Percentiles rank a stretch among this genome's conserved stretches.
Conservation (phyloP, 2,329 filamentous ascomycete species). For the Colletotrichum chlorophyti region DNA sequence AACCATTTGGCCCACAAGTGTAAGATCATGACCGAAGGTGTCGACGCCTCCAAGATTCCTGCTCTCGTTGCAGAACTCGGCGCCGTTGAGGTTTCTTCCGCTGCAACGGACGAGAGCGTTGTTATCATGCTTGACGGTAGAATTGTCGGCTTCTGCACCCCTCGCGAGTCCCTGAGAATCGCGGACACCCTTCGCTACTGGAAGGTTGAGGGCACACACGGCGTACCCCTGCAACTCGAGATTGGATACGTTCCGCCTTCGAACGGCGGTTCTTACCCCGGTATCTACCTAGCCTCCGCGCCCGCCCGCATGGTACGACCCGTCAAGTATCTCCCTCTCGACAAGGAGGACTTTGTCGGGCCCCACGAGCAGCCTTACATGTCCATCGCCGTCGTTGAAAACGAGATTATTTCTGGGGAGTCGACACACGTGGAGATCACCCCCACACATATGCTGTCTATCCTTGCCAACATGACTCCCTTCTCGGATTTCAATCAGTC, state of each 20-base stretch:
- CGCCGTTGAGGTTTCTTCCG: slow-evolving; percentile 76
- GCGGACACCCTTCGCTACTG: slow-evolving; percentile 89
- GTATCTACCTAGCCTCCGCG: slow-evolving; percentile 90
- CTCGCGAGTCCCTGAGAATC: slow-evolving; percentile 80
- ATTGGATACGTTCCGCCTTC: slow-evolving; percentile 91
- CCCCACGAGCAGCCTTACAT: slow-evolving; percentile 98
- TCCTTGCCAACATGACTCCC: slow-evolving; percentile 97
- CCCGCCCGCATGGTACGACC: slow-evolving; percentile 88
- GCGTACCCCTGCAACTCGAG: slow-evolving; percentile 83
- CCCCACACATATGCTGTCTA: slow-evolving; percentile 96
- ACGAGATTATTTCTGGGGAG: slow-evolving; percentile 85
- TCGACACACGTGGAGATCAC: slow-evolving; percentile 94
- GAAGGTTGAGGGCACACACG: slow-evolving; percentile 89
- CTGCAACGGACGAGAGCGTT: slow-evolving; percentile 82
- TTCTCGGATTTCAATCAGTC: slow-evolving; percentile 99
- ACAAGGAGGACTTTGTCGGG: slow-evolving; percentile 86
- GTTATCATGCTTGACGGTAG: slow-evolving; percentile 89
- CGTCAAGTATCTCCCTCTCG: slow-evolving; percentile 88
- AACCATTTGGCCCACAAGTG: slow-evolving; percentile 98
- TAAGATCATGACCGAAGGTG: slow-evolving; percentile 77
- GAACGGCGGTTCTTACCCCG: slow-evolving; percentile 92
- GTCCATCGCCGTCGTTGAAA: slow-evolving; percentile 91
- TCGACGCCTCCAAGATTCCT: slow-evolving; percentile 79
- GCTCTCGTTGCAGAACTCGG: slow-evolving; percentile 80
- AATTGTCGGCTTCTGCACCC: slow-evolving; percentile 89